These are phyloP conservation scores for Aspergillus ellipticus DNA, from an alignment of 495 filamentous ascomycete genomes.

Conservation along the genomic window DNA sequence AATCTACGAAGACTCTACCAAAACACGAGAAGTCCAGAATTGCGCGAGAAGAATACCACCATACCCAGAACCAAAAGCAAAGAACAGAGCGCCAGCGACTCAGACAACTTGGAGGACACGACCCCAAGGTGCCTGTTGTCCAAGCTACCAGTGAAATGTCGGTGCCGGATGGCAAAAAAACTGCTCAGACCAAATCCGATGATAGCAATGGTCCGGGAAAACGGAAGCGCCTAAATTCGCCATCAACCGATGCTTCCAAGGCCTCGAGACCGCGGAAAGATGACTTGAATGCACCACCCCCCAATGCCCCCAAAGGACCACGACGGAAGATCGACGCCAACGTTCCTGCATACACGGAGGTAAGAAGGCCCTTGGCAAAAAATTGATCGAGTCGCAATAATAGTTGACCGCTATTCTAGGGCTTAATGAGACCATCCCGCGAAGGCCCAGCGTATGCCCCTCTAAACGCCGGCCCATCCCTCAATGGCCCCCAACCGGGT, in stretches of 20 bases:
- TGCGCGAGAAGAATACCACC: constrained; percentile 30
- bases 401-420: constrained; percentile 18
- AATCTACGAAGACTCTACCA: constrained; percentile 26
- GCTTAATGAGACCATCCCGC: constrained; percentile 38
- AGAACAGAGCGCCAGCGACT: constrained; percentile 37
- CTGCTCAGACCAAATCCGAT: constrained; percentile 8
- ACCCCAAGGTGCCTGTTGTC: constrained; percentile 45
- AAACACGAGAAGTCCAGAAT: constrained; percentile 33
- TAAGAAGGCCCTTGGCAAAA: constrained; percentile 20
- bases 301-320: constrained; percentile 22
- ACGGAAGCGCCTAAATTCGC: constrained; percentile 40
- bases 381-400: not conserved
- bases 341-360: constrained; percentile 23
- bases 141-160: constrained; percentile 26
- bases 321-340: constrained; percentile 28
- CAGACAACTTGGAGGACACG: constrained; percentile 43
- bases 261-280: constrained; percentile 23
- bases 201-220: constrained; percentile 29
- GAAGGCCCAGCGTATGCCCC: constrained; percentile 31
- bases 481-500: constrained; percentile 11
- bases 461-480: constrained; percentile 11
- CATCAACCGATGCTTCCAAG: constrained; percentile 24
- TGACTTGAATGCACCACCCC: constrained; percentile 16
- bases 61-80: constrained; percentile 27
- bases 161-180: not conserved